Evolutionary conservation across 352 stramenopile species (phyloP), one percentile per base, ranked within the genome.

Genomic region (Phytophthora syringae): DNA sequence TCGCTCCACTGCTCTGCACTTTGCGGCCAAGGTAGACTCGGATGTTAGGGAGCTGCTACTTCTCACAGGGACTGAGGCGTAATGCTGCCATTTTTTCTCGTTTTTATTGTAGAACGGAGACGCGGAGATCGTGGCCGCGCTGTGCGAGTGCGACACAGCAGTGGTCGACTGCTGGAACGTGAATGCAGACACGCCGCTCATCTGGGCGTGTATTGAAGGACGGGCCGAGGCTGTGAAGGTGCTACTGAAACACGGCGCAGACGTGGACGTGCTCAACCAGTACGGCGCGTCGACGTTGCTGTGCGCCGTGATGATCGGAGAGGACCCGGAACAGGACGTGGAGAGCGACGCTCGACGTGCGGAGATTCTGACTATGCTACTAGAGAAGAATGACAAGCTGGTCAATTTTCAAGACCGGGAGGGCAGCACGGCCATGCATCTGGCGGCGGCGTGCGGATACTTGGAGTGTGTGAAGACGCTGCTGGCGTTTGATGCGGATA

Each of bases 191-290:
- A 94, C 86, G 30, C 86, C 86, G 49, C 58, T 94, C 25, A 82
- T 92, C 39, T 94, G 86, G 86, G 84, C 86, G 25, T 94, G 86
- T 21, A 92, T 90, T 60, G 86, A 94, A 84, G 86, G 82, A 5
- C 77, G 81, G 15, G 59, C 70, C 3, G 83, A 86, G 36, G 82
- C 83, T 11, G 85, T 90, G n/a, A 82, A 82, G 34, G 82, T 86
- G 61, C 60, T 93, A 42, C 70, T 95, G 12, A 58, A 74, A 25
- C 69, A 89, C 55, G 69, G 75, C 6, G 87, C 84, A 18, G 76
- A 93, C 25, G 82, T 88, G 5, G 85, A 88, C 25, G 75, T 86
- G 21, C 70, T 91, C 54, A 93, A 89, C 53, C 83, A 92, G 49
- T 85, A 80, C 59, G 84, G 79, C 18, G 84, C 85, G 28, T 88